phyloP scores from a whole-genome alignment of 805 yeast species.

The Teunomyces barrocoloradensis region DNA sequence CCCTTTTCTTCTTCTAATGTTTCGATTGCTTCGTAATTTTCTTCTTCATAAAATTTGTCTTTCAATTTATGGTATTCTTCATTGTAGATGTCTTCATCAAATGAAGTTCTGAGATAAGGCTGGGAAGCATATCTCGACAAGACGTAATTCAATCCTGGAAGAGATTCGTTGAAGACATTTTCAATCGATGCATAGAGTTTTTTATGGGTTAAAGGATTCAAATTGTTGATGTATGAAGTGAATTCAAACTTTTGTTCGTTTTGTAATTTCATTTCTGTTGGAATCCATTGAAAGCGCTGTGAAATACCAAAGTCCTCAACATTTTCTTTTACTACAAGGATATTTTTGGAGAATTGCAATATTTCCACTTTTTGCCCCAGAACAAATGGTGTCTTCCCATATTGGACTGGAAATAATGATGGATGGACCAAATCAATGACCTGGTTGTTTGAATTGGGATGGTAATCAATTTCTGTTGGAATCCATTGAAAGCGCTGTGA shows the following conservation, averaged over 20 bases:
- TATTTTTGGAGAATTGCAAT: not conserved
- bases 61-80: constrained; percentile 13
- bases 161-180: constrained; percentile 22
- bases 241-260: constrained; percentile 15
- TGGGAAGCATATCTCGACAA: constrained; percentile 23
- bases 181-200: constrained; percentile 29
- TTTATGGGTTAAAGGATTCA: constrained; percentile 30
- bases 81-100: constrained; percentile 15
- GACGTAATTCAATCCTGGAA: constrained; percentile 32
- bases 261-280: constrained; percentile 9
- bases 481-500: too few species aligned
- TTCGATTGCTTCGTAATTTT: constrained; percentile 8
- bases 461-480: constrained; percentile 8
- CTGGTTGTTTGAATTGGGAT: constrained; percentile 11
- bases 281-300: constrained; percentile 15
- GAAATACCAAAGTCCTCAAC: constrained; percentile 7
- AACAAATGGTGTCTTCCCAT: constrained; percentile 10
- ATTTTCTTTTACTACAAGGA: too few species aligned
- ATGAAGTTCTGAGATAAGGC: constrained; percentile 13
- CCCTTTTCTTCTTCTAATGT: constrained; percentile 9
- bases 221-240: constrained; percentile 39
- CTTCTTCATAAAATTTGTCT: constrained; percentile 7
- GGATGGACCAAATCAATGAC: constrained; percentile 22
- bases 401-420: constrained; percentile 17
- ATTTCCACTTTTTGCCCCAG: not conserved